A percentile compares a stretch with the other conserved stretches of the same genome.
Conservation (phyloP, 164 flowering plant genomes). For the Aristolochia contorta region DNA sequence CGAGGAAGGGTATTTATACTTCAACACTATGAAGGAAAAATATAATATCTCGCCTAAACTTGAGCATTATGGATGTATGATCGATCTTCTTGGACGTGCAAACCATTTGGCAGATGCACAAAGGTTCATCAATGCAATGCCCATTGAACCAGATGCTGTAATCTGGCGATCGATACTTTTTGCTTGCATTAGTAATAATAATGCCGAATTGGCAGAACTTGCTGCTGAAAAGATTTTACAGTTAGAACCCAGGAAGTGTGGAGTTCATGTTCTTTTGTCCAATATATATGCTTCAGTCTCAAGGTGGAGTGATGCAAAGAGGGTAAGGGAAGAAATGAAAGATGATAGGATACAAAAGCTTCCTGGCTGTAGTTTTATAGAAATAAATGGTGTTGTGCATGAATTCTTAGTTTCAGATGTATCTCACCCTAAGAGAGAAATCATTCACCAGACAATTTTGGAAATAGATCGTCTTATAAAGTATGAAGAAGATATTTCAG, state of each 20-base stretch:
- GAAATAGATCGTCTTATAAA: slow-evolving; percentile 12
- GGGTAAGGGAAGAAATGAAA: slow-evolving; percentile 21
- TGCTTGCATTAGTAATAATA: slow-evolving; percentile 17
- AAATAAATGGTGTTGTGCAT: slow-evolving; percentile 25
- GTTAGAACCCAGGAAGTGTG: slow-evolving; percentile 23
- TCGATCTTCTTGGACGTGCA: slow-evolving; percentile 37
- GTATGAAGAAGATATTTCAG: slow-evolving; percentile 13
- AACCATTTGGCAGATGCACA: slow-evolving; percentile 19
- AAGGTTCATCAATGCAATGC: slow-evolving; percentile 17
- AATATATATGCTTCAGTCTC: slow-evolving; percentile 21
- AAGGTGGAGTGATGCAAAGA: slow-evolving; percentile 27
- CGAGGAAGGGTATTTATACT: slow-evolving; percentile 16
- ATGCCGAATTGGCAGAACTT: slow-evolving; percentile 21
- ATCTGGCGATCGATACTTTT: slow-evolving; percentile 29
- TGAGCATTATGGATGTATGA: slow-evolving; percentile 29
- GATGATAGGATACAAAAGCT: slow-evolving; percentile 16
- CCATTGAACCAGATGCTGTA: slow-evolving; percentile 29
- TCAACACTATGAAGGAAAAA: slow-evolving; percentile 16
- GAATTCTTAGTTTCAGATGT: slow-evolving; percentile 22
- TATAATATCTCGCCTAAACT: slow-evolving; percentile 20
- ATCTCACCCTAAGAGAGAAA: slow-evolving; percentile 15
- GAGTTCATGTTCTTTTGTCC: slow-evolving; percentile 22
- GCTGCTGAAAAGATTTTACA: slow-evolving; percentile 18
- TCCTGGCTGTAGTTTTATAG: slow-evolving; percentile 25
- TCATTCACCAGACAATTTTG: slow-evolving; percentile 8